Evolutionary conservation across 805 yeast species (phyloP), one percentile per base, ranked within the genome.

Genomic region (Cyberlindnera petersonii): DNA sequence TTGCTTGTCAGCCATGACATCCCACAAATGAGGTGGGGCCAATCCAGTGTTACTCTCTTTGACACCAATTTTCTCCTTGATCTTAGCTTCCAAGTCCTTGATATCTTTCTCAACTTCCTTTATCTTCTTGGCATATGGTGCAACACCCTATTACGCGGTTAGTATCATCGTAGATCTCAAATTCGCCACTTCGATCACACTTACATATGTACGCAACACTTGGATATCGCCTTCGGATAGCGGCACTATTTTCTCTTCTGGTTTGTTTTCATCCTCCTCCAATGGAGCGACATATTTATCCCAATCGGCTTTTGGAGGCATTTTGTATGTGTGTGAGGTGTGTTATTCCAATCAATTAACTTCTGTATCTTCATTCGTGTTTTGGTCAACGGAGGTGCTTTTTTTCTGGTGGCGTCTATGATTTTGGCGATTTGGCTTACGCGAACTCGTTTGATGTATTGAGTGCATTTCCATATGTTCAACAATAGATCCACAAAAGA

Each of bases 241-340:
- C 9, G 98, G 98, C 28, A 75, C 78, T 51, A 85, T 81, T 50
- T 86, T 81, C 43, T 81, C 87, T 35, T 81, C 87, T 37, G 71
- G 68, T 39, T 69, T 69, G 41, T 26, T 31, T 24, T 72, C 70
- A 14, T 68, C 74, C 15, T 68, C 71, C 49, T 84, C 96, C 31
- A 70, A 73, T n/a, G 96, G 95, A 36, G 93, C 83, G 60, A 80
- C 82, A 66, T 86, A 87, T 63, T 93, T 93, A 60, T 94, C 99
- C 99, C 99, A 93, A 64, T 93, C 95, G 41, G 88, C 93, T 71
- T 88, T 93, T 52, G 97, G 96, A 46, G 97, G 89, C 97, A 89
- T 89, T 31, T 13, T 33, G 14, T 29, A 11, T 35, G 14, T 32
- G 26, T 15, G 13, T 5, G 5, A 20, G 6, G 18, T 13, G 23